Base-by-base conservation (phyloP, 495 filamentous ascomycete genomes). In the Podospora sp. region DNA sequence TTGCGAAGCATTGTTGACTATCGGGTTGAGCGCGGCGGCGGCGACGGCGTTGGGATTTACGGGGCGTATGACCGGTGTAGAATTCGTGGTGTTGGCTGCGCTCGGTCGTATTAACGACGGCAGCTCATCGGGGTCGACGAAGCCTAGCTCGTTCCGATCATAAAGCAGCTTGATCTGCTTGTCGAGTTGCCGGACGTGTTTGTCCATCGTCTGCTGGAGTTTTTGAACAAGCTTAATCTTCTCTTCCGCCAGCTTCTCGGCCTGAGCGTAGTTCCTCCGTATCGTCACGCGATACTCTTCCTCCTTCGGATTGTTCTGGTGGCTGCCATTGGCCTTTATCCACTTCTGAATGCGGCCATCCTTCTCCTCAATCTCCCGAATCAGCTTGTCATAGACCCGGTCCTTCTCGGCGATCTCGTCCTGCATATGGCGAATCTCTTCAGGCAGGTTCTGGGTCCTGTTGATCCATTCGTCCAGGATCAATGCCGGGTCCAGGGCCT, bases 341-440 rank as follows among this genome's bases (percentile, higher is more conserved):
- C 89, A 94, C 77, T 93, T 96, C 76, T 99, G 95, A 60, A 99
- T 85, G 70, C 88, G 90, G 65, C 74, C 84, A 72, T 99, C 95
- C 62, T 89, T 87, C 22, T 89, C 87, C 67, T 89, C 89, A 81
- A 96, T 93, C 22, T 85, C 84, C 51, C 82, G 82, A 50, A 90
- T 82, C 72, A 89, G 91, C 40, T 94, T 91, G 70, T 90, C 84
- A 72, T 94, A 90, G 49, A 86, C 78, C 62, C 87, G 86, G 74
- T 99, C 94, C 79, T 97, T 97, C 66, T 92, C 91, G 72, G 90
- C 86, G 33, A 98, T 92, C 79, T 99, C 95, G 73, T 97, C 95
- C 77, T 97, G 91, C 69, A 97, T 82, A 81, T 97, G 94, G 36
- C 89, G 88, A 63, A 98, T 91, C 78, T 99, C 95, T 14, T 90